A percentile compares a stretch with the other conserved stretches of the same genome.
Conservation (phyloP, 164 flowering plant species). For the Dillenia suffruticosa region DNA sequence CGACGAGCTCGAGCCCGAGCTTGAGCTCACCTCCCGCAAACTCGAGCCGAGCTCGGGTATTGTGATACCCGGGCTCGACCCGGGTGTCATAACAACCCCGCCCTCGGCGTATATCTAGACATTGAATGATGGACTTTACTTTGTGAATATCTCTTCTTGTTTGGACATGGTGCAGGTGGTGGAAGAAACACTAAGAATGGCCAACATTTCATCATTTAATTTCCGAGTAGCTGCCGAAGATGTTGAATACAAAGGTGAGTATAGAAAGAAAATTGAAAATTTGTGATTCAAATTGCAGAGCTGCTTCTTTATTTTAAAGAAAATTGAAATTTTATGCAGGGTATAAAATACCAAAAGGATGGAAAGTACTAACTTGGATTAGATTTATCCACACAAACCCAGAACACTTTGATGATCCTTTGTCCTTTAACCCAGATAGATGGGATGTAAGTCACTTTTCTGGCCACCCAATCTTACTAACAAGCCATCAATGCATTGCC, state of each 20-base stretch:
- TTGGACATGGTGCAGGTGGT: conserved; percentile 29
- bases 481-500: too few species aligned
- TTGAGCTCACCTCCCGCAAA: too few species aligned
- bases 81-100: too few species aligned
- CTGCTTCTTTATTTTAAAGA: not conserved
- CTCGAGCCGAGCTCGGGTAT: too few species aligned
- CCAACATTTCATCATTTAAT: conserved; percentile 33
- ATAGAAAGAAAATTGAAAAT: not conserved
- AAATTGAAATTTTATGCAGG: conserved; percentile 25
- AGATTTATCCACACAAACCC: conserved; percentile 46
- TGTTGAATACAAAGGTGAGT: conserved; percentile 37
- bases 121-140: too few species aligned
- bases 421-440: conserved; percentile 55
- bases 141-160: too few species aligned
- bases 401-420: conserved; percentile 44
- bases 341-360: conserved; percentile 44
- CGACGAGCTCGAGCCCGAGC: too few species aligned
- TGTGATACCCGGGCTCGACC: too few species aligned
- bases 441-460: conserved; percentile 39
- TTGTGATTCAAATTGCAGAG: not conserved
- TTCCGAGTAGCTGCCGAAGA: conserved; percentile 35
- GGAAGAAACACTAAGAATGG: conserved; percentile 52
- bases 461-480: too few species aligned
- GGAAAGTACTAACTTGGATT: conserved; percentile 39
- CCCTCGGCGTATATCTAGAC: too few species aligned